Conservation (phyloP, 768 basidiomycete species). For the Psilocybe cubensis region DNA sequence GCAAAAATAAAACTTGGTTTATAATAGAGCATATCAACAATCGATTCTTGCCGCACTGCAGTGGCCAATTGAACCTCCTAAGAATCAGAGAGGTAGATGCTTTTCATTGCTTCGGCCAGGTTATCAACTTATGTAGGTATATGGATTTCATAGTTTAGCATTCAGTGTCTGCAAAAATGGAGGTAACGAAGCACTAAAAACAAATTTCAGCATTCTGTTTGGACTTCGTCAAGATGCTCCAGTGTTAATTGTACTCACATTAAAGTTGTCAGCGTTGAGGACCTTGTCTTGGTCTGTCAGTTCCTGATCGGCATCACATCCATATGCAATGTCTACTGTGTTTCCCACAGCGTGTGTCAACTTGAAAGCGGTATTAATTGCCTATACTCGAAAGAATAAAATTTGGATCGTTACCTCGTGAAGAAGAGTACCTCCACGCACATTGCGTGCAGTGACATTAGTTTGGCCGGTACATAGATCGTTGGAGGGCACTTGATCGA, state of each 20-base stretch:
- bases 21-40: too few species aligned
- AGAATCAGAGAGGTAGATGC: too few species aligned
- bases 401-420: conserved; percentile 37
- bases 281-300: conserved; percentile 37
- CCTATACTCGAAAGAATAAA: neutral
- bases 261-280: conserved; percentile 51
- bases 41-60: too few species aligned
- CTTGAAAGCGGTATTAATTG: conserved; percentile 19
- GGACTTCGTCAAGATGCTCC: neutral
- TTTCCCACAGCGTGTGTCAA: conserved; percentile 44
- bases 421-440: conserved; percentile 50
- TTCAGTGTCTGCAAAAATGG: neutral
- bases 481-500: conserved; percentile 42
- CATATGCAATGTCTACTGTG: conserved; percentile 46
- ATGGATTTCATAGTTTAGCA: too few species aligned
- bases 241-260: conserved; percentile 29
- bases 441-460: conserved; percentile 44
- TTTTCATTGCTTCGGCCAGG: too few species aligned
- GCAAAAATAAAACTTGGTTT: too few species aligned
- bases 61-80: too few species aligned
- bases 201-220: neutral
- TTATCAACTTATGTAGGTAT: too few species aligned
- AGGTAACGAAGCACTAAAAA: neutral
- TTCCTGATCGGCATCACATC: conserved; percentile 43
- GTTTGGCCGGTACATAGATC: conserved; percentile 44